Evolutionary conservation across 805 yeast species (phyloP), one percentile per base, ranked within the genome.

Genomic region (Saccharomyces jurei): DNA sequence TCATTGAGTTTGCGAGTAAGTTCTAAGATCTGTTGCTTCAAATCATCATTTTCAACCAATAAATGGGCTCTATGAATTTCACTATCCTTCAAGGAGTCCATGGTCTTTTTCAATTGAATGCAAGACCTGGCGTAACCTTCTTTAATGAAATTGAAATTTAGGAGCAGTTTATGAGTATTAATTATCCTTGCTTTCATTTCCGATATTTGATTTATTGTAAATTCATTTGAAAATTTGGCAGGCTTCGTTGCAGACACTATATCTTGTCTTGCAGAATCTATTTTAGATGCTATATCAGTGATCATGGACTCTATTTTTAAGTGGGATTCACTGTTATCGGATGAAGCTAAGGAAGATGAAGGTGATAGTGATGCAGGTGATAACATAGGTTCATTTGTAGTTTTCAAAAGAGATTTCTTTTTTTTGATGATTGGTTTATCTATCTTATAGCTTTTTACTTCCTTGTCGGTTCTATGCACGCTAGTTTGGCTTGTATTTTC

Each of bases 21-120:
- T 36, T 61, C 60, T 25, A 56, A 51, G 44, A 70, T 54, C 31
- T 62, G 56, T 55, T 60, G 63, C 52, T 66, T 71, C 58, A 74
- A 60, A n/a, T 65, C 61, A 57, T 70, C 70, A 55, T 74, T 74
- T 53, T 74, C 77, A 44, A 65, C 60, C 58, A 71, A 56, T 27
- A 74, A 56, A 48, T 65, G 68, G 2, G 74, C 65, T 62, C 77
- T 69, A 57, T 65, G 67, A 50, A 61, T 58, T 58, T 74, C 77
- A 50, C 74, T 71, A 50, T 68, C 71, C 53, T 68, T 72, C 51
- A 73, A 57, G 48, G 66, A 69, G 44, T 55, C 55, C 59, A 73
- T 56, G 10, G 71, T 55, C 36, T 63, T 69, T 47, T 71, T 68
- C 53, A 73, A 57, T 41, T 70, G 71, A 17, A 65, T 59, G 41